phyloP scores from a whole-genome alignment of 1,284 basidiomycete species.

The Hemileia vastatrix region DNA sequence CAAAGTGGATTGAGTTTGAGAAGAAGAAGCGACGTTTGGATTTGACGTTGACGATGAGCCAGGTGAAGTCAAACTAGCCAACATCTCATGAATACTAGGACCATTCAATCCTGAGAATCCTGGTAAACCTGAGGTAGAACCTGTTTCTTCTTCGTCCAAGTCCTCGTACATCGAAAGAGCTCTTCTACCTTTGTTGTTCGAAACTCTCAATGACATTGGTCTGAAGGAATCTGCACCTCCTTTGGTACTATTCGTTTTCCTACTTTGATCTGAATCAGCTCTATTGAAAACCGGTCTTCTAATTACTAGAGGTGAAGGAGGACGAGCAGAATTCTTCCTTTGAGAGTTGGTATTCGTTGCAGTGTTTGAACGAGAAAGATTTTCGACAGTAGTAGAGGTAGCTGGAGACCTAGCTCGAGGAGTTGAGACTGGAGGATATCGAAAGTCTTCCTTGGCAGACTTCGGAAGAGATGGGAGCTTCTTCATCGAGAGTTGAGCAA shows the following conservation, averaged over 20 bases:
- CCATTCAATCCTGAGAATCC: neutral
- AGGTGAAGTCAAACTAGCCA: neutral
- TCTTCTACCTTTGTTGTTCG: neutral
- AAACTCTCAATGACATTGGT: neutral
- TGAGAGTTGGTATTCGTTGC: neutral
- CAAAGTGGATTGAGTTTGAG: neutral
- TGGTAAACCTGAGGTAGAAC: neutral
- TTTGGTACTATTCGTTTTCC: neutral
- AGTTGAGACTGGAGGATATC: neutral
- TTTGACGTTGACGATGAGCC: no score
- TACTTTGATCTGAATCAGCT: neutral
- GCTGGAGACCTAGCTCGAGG: neutral
- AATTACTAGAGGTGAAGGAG: neutral
- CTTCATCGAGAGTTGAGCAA: slow-evolving; percentile 1
- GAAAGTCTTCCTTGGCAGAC: neutral
- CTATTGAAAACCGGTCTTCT: neutral
- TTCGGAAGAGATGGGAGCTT: no score
- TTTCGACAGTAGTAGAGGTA: neutral
- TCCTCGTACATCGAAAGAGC: slow-evolving; percentile 11
- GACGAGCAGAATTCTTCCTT: neutral
- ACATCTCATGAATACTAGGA: neutral
- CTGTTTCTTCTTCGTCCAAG: neutral
- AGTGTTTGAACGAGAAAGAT: neutral
- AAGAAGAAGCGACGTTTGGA: neutral
- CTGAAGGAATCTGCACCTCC: neutral